Conservation (phyloP, 2,329 filamentous ascomycete species). For the Sporothrix euskadiensis region DNA sequence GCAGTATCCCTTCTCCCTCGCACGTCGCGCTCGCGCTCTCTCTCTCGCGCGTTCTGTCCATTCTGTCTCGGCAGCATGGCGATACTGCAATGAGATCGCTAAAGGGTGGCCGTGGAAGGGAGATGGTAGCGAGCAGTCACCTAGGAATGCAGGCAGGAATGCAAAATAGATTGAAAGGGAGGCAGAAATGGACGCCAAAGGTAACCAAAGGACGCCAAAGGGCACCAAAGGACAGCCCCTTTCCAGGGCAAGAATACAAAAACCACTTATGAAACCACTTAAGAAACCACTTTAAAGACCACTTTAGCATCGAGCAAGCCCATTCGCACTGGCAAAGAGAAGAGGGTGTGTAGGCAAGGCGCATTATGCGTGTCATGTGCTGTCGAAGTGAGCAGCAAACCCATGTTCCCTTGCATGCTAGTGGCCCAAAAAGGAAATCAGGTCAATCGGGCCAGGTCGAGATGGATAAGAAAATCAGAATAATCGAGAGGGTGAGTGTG, state of each 20-base stretch:
- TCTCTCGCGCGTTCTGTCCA: neutral
- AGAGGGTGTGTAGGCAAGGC: constrained; percentile 22
- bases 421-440: constrained; percentile 17
- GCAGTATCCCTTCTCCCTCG: neutral
- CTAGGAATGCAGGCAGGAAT: constrained; percentile 14
- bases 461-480: neutral
- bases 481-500: neutral
- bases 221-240: neutral
- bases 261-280: constrained; percentile 17
- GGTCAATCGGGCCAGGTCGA: neutral
- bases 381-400: constrained; percentile 2
- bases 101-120: neutral
- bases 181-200: neutral
- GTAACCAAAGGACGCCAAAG: neutral
- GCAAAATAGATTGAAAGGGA: constrained; percentile 6
- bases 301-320: neutral
- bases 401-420: constrained; percentile 27
- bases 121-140: neutral
- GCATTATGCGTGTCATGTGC: constrained; percentile 24
- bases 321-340: neutral
- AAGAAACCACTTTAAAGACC: neutral
- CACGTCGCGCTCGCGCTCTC: neutral
- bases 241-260: neutral
- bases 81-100: neutral
- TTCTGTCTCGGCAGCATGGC: constrained; percentile 1